These are phyloP conservation scores for Xylariaceae sp. DNA, from an alignment of 2,329 filamentous ascomycete genomes.

Conservation along the genomic window DNA sequence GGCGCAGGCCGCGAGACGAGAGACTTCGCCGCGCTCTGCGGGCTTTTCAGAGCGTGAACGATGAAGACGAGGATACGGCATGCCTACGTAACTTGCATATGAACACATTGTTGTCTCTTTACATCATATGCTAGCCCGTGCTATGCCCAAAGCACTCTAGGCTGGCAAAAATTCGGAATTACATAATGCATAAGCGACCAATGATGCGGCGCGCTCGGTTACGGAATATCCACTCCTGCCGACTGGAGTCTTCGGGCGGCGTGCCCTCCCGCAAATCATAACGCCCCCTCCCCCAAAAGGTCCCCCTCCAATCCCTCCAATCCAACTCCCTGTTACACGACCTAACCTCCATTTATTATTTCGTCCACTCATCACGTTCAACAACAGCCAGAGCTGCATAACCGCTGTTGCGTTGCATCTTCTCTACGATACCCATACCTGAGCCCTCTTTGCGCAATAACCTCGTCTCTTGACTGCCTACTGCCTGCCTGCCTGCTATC, in stretches of 20 bases:
- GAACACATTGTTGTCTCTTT: not conserved
- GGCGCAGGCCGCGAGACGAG: no score
- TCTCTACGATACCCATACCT: not conserved
- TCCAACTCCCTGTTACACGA: conserved; percentile 7
- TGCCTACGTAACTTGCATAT: conserved; percentile 3
- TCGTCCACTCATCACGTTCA: conserved; percentile 12
- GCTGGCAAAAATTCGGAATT: conserved; percentile 21
- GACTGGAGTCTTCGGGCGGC: conserved; percentile 22
- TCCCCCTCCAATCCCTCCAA: not conserved
- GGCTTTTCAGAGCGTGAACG: conserved; percentile 5
- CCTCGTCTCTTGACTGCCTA: not conserved
- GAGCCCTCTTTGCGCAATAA: not conserved
- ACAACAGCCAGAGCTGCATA: conserved; percentile 19
- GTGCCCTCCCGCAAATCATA: conserved; percentile 22
- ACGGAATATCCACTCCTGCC: conserved; percentile 14
- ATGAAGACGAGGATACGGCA: not conserved
- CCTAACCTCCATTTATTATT: conserved; percentile 1
- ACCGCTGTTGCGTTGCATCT: conserved; percentile 17
- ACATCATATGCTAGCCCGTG: not conserved
- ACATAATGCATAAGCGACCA: conserved; percentile 16
- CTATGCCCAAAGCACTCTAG: not conserved
- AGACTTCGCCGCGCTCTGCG: not conserved
- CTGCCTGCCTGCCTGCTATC: not conserved
- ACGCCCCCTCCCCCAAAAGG: conserved; percentile 13
- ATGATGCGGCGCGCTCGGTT: conserved; percentile 23